Conservation (phyloP, 2,329 filamentous ascomycete species). For the Penicillium sp. region DNA sequence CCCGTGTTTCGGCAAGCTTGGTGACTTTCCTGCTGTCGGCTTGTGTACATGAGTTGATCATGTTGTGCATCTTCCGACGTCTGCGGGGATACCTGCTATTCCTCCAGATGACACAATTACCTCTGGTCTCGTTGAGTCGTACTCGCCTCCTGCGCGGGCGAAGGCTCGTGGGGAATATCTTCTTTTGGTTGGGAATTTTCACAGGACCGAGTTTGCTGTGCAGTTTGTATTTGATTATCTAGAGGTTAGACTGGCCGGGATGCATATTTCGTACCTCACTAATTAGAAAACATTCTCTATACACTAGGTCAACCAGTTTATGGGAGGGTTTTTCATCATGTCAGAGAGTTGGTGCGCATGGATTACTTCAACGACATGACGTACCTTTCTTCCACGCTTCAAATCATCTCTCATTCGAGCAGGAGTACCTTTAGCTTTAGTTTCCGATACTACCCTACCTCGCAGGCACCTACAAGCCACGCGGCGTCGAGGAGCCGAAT, state of each 20-base stretch:
- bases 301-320: background rate
- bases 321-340: background rate
- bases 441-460: background rate
- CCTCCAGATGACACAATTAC: constrained; percentile 75
- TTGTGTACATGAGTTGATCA: constrained; percentile 73
- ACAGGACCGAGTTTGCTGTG: constrained; percentile 70
- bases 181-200: constrained; percentile 80
- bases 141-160: constrained; percentile 65
- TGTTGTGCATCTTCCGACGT: constrained; percentile 73
- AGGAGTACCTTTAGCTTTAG: background rate
- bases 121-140: constrained; percentile 68
- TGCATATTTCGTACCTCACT: background rate
- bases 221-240: constrained; percentile 49
- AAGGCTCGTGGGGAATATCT: constrained; percentile 69
- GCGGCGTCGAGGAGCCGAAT: background rate
- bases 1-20: constrained; percentile 71
- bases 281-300: background rate
- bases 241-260: background rate
- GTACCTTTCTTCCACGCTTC: background rate
- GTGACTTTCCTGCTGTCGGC: constrained; percentile 75
- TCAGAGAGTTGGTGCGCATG: no score
- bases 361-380: background rate
- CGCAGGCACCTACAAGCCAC: background rate
- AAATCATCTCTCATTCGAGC: background rate
- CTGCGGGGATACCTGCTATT: constrained; percentile 38